Evolutionary conservation across 1,139 yeast genomes (phyloP).

Genomic region (Candida frijolesensis): DNA sequence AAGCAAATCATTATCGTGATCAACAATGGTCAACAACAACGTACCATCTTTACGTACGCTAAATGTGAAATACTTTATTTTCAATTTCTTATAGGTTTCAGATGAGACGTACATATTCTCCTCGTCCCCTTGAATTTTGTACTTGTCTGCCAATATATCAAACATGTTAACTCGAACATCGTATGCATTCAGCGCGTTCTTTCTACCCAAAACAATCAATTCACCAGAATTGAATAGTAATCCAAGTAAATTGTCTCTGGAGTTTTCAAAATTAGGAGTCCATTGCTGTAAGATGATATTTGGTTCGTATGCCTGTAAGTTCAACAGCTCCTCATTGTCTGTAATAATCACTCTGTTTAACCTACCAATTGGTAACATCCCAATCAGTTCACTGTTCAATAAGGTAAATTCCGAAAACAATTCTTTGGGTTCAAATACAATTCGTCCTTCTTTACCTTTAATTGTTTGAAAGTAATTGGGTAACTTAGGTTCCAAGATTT

Average conservation of each 20-base stretch:
- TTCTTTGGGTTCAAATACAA: conserved; percentile 30
- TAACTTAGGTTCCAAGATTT: conserved; percentile 41
- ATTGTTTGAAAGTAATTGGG: conserved; percentile 38
- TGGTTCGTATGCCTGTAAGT: conserved; percentile 36
- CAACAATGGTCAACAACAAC: conserved; percentile 13
- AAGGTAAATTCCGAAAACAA: conserved; percentile 31
- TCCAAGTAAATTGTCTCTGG: conserved; percentile 35
- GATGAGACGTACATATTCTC: conserved; percentile 21
- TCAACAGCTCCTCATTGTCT: conserved; percentile 32
- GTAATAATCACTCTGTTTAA: conserved; percentile 29
- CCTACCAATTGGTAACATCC: conserved; percentile 32
- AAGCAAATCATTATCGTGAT: conserved; percentile 19
- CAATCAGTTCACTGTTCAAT: conserved; percentile 32
- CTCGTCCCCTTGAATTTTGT: conserved; percentile 16
- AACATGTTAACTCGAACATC: conserved; percentile 29
- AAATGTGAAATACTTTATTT: conserved; percentile 34
- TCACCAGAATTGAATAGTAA: conserved; percentile 45
- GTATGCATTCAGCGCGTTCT: conserved; percentile 16
- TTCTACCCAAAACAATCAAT: conserved; percentile 33
- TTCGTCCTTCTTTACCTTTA: conserved; percentile 16
- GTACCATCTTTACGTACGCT: conserved; percentile 14
- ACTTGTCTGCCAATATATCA: conserved; percentile 26
- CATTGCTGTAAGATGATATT: conserved; percentile 39
- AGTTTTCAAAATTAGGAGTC: conserved; percentile 27
- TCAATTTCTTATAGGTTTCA: conserved; percentile 25